Evolutionary conservation across 1,284 basidiomycete species (phyloP), one percentile per base, ranked within the genome.

Genomic region (Calocybe gambosa): DNA sequence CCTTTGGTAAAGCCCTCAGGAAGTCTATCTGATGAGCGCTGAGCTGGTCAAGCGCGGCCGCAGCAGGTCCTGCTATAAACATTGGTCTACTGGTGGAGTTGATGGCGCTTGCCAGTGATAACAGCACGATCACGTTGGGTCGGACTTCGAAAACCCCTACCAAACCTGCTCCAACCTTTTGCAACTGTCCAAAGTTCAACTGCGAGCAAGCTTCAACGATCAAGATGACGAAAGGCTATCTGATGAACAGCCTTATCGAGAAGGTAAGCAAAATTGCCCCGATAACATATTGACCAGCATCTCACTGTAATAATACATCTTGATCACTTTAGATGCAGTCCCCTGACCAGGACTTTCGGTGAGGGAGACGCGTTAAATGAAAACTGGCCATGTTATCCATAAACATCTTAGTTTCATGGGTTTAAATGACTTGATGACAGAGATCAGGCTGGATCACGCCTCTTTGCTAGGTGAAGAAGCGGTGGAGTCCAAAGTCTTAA

Each of bases 381-480:
- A 19, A 40, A 13, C 46, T 35, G 38, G 54, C 45, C 50, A 39
- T 16, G 46, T 42, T 25, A 35, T 29, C 55, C 25, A 50, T 25
- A 34, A 34, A 13, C 23, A 25, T 41, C 19, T 34, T 1, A 94
- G 93, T 60, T 93, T 90, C 64, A 96, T 96, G 93, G 92, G 92
- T 35, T 73, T 97, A 52, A 93, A 91, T 52, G 93, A 97, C 66
- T 68, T 96, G 54, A 85, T 89, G 74, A 80, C 81, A 41, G 93
- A 95, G 68, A 83, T 93, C 68, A 82, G 77, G 60, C 75, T 80
- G 58, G 80, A 87, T 77, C 74, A 73, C 51, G 63, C 66, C 40
- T 80, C 75, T 45, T 89, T 89, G 60, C 64, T 78, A 13, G 81
- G 89, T 35, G 93, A 96, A 62, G 91, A 95, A 62, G 57, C 71